Evolutionary conservation across 176 grass and related monocot species (phyloP).

Genomic region (Hordeum marinum): DNA sequence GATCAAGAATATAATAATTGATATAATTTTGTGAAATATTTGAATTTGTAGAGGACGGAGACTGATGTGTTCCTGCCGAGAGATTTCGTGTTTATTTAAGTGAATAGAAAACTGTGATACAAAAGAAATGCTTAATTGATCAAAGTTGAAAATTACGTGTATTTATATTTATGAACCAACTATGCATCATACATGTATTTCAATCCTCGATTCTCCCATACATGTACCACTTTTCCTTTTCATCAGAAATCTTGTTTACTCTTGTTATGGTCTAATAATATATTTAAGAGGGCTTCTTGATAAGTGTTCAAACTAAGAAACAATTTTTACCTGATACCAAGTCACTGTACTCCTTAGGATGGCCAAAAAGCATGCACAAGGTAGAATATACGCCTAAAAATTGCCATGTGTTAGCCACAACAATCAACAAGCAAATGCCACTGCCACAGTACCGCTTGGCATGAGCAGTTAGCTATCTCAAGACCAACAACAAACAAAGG

Average conservation of each 20-base stretch:
- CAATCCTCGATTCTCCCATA: background rate
- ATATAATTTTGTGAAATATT: background rate
- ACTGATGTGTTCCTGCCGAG: background rate
- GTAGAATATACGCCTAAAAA: slow-evolving; percentile 57
- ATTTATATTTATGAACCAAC: background rate
- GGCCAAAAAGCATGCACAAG: slow-evolving; percentile 67
- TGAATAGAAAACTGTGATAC: background rate
- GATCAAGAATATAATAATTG: background rate
- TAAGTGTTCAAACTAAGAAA: background rate
- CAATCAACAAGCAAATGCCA: background rate
- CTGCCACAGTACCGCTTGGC: background rate
- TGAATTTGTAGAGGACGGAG: background rate
- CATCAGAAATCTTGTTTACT: background rate
- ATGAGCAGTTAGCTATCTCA: background rate
- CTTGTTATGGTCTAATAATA: background rate
- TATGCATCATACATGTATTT: background rate
- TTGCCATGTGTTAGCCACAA: background rate
- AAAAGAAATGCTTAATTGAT: background rate
- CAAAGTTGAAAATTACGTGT: background rate
- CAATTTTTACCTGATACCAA: slow-evolving; percentile 43
- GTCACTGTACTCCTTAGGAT: slow-evolving; percentile 48
- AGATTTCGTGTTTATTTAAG: background rate
- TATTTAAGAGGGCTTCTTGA: background rate
- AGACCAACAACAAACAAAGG: background rate
- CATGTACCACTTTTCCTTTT: background rate